These are phyloP conservation scores for Malassezia psittaci DNA, from an alignment of 1,284 basidiomycete species.

Conservation along the genomic window DNA sequence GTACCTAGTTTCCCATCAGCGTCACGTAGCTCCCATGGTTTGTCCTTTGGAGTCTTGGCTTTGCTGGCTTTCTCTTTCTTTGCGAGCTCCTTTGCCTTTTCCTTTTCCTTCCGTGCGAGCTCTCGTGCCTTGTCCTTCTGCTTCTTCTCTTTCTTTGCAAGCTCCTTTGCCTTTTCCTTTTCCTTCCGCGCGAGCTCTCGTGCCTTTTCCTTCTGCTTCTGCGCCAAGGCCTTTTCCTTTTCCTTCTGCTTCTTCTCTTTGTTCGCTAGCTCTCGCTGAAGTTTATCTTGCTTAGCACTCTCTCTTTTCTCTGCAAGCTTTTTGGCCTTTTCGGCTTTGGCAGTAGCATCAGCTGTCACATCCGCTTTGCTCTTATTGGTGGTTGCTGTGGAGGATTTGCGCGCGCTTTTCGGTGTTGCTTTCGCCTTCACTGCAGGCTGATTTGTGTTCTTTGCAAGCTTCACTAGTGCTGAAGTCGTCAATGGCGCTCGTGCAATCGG, in stretches of 20 bases:
- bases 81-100: slow-evolving; percentile 1
- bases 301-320: no score
- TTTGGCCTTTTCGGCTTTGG: no score
- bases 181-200: background rate
- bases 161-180: background rate
- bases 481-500: background rate
- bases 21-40: slow-evolving; percentile 16
- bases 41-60: slow-evolving; percentile 9
- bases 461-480: background rate
- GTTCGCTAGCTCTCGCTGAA: background rate
- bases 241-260: background rate
- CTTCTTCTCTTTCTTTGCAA: background rate
- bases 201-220: background rate
- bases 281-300: background rate
- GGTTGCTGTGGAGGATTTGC: no score
- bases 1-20: slow-evolving; percentile 13
- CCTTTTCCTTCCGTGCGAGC: background rate
- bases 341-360: no score
- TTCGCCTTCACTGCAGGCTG: background rate
- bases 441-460: background rate
- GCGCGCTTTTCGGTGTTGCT: no score
- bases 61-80: background rate
- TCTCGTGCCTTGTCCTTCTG: background rate
- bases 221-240: background rate
- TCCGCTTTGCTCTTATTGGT: no score